Evolutionary conservation across 2,329 filamentous ascomycete genomes (phyloP), one percentile per base, ranked within the genome.

Genomic region (Bipolaris sorokiniana): DNA sequence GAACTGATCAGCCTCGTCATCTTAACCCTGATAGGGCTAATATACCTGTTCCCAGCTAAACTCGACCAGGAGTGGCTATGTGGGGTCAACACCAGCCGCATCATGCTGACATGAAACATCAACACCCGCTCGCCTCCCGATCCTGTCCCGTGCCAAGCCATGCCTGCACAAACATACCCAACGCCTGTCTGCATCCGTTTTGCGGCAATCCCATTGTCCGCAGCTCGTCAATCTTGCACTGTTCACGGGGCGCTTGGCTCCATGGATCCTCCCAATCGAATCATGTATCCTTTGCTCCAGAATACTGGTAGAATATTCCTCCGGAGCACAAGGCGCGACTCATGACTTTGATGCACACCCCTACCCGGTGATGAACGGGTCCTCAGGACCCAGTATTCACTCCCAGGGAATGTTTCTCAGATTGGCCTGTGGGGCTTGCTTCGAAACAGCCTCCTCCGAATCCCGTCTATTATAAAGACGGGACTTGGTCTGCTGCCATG

Each of bases 391-490:
- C 46, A 28, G 48, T 48, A 22, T 20, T 23, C 31, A 15, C 13
- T 28, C 20, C n/a, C 13, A 44, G 48, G 45, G 41, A 59, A 47
- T 48, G 42, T 54, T 51, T 44, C 56, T 54, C 54, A 56, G 59
- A 59, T 58, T 51, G 50, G 23, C 33, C 51, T 16, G 52, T 55
- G 61, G 49, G 20, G 36, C 54, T 45, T 48, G 31, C 36, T 31
- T 50, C 50, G 51, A 58, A 51, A 53, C 52, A 51, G 48, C 48
- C 47, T 51, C 51, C 51, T 10, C 16, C n/a, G 33, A 20, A 22
- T 18, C 56, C 57, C 48, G 23, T 41, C 18, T 55, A 38, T 55
- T 64, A 66, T 62, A 63, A 62, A 61, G 49, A 47, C 44, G 26
- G 18, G 44, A 46, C 31, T 40, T n/a, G 36, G 20, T 47, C 55